Evolutionary conservation across 2,329 filamentous ascomycete genomes (phyloP).

Genomic region (Bipolaris victoriae): DNA sequence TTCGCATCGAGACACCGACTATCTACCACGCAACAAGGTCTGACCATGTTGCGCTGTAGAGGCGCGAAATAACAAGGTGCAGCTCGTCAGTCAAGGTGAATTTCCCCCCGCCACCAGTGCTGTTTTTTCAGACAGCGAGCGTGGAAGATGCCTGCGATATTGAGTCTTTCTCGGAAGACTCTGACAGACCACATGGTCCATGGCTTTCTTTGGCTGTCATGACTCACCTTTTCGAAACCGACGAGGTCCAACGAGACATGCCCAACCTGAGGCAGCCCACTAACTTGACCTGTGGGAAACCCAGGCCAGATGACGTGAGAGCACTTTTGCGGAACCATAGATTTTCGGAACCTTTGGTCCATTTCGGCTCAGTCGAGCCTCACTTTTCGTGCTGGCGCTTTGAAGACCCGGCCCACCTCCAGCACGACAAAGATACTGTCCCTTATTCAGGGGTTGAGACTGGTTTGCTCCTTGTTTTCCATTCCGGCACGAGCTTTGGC

Average conservation of each 20-base stretch:
- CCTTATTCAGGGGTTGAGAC: constrained; percentile 11
- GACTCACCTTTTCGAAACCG: constrained; percentile 12
- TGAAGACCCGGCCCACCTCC: constrained; percentile 8
- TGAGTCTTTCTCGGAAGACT: constrained; percentile 14
- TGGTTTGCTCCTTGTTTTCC: constrained; percentile 14
- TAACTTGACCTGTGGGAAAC: constrained; percentile 7
- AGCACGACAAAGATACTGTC: constrained; percentile 2
- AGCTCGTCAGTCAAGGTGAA: constrained; percentile 18
- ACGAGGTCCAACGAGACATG: background rate
- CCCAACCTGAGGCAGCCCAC: background rate
- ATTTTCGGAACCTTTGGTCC: background rate
- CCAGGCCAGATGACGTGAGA: background rate
- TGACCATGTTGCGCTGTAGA: constrained; percentile 3
- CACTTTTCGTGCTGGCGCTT: constrained; percentile 4
- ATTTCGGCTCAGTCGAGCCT: background rate
- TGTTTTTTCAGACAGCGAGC: constrained; percentile 23
- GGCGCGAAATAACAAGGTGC: constrained; percentile 1
- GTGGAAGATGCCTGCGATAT: constrained; percentile 30
- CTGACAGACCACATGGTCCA: constrained; percentile 32
- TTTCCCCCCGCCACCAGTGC: constrained; percentile 20
- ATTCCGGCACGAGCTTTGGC: constrained; percentile 7
- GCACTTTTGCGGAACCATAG: background rate
- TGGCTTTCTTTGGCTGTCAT: constrained; percentile 22
- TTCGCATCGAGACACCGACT: constrained; percentile 10
- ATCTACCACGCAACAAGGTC: constrained; percentile 5